phyloP scores from a whole-genome alignment of 2,329 filamentous ascomycete species.

The Penicillium brasilianum region DNA sequence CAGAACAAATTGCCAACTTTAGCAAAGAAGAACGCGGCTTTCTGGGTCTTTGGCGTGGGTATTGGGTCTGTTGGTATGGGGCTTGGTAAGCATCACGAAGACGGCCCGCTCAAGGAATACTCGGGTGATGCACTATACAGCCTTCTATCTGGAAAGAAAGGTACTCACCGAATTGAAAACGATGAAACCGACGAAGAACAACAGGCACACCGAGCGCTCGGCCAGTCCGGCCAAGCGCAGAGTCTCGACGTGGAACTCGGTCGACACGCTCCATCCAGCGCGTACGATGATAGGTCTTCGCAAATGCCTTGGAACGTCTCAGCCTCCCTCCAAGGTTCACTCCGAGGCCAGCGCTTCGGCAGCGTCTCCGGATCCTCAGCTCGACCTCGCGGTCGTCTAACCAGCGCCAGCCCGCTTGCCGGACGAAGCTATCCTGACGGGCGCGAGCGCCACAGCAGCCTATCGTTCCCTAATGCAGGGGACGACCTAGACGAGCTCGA shows the following conservation, averaged over 20 bases:
- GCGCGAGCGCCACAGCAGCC: constrained; percentile 33
- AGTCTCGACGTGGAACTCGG: constrained; percentile 67
- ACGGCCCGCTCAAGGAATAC: constrained; percentile 63
- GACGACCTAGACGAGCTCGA: constrained; percentile 36
- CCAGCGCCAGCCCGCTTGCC: constrained; percentile 66
- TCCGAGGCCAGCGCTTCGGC: constrained; percentile 46
- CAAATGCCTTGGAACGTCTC: constrained; percentile 73
- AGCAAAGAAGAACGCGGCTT: constrained; percentile 67
- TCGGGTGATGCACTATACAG: constrained; percentile 61
- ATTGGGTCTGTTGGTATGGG: constrained; percentile 59
- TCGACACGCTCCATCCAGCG: constrained; percentile 67
- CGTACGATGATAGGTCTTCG: constrained; percentile 70
- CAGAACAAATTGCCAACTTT: constrained; percentile 48
- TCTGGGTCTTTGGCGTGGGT: constrained; percentile 64
- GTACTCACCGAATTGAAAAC: not conserved
- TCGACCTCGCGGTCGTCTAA: constrained; percentile 57
- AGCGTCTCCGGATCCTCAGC: constrained; percentile 44
- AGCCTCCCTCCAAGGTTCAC: constrained; percentile 60
- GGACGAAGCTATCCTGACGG: constrained; percentile 52
- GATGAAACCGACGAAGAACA: constrained; percentile 25
- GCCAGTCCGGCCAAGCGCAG: constrained; percentile 42
- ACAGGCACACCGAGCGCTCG: constrained; percentile 44
- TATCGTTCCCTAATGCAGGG: constrained; percentile 27
- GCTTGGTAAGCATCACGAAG: constrained; percentile 47
- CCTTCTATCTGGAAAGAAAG: constrained; percentile 41